These are phyloP conservation scores for Salvia hispanica DNA, from an alignment of 257 asterid species.

Conservation along the genomic window DNA sequence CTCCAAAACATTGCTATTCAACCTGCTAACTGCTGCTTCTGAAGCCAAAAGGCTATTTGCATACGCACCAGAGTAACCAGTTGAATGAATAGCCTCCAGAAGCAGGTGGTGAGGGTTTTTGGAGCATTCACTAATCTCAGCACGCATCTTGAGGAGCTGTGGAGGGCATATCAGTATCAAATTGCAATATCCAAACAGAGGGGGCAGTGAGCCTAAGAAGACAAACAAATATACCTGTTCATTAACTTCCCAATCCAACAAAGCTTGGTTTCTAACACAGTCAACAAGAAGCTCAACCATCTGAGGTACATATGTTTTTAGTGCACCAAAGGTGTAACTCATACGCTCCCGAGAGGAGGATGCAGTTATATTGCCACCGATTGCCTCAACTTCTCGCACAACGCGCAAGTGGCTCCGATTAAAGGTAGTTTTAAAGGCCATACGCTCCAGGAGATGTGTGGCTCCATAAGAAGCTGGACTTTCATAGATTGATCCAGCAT, in stretches of 20 bases:
- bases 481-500: slow-evolving; percentile 87
- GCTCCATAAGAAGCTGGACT: slow-evolving; percentile 72
- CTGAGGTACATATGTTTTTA: slow-evolving; percentile 74
- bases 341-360: slow-evolving; percentile 86
- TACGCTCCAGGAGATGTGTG: slow-evolving; percentile 88
- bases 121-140: slow-evolving; percentile 66
- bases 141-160: slow-evolving; percentile 68
- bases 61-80: slow-evolving; percentile 78
- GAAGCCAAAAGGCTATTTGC: slow-evolving; percentile 73
- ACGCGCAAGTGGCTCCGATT: slow-evolving; percentile 83
- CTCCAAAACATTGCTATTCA: slow-evolving; percentile 71
- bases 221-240: slow-evolving; percentile 66
- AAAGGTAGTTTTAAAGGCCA: slow-evolving; percentile 89
- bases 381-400: slow-evolving; percentile 91
- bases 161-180: slow-evolving; percentile 14
- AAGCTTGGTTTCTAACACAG: slow-evolving; percentile 82
- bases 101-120: slow-evolving; percentile 86
- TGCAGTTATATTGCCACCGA: slow-evolving; percentile 80
- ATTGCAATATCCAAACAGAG: background rate
- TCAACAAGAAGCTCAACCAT: slow-evolving; percentile 93
- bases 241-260: slow-evolving; percentile 91
- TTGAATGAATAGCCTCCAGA: slow-evolving; percentile 82
- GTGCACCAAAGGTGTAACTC: slow-evolving; percentile 76
- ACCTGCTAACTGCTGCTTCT: slow-evolving; percentile 55
- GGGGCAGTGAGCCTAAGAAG: slow-evolving; percentile 2